Evolutionary conservation across 2,329 filamentous ascomycete genomes (phyloP).

Genomic region (Aspergillus flavus): DNA sequence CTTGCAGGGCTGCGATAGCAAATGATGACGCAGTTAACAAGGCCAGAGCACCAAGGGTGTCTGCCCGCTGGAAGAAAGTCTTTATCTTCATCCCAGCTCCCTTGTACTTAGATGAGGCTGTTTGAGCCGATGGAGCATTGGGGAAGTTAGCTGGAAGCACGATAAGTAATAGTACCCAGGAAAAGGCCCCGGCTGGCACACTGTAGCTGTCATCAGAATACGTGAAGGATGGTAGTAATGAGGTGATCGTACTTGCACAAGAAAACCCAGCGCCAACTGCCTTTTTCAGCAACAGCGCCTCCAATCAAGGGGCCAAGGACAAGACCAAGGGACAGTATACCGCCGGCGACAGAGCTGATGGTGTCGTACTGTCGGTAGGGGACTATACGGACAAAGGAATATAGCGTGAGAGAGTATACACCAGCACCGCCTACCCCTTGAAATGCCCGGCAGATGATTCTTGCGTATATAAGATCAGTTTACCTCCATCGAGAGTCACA

Average conservation of each 20-base stretch:
- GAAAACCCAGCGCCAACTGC: conserved; percentile 63
- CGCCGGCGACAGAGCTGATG: conserved; percentile 58
- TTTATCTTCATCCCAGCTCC: neutral
- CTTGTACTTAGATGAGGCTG: neutral
- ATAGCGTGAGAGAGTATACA: conserved; percentile 62
- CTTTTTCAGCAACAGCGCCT: conserved; percentile 57
- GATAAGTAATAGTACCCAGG: conserved; percentile 12
- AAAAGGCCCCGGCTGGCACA: conserved; percentile 19
- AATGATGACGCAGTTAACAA: conserved; percentile 57
- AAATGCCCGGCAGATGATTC: conserved; percentile 52
- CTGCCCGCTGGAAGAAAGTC: conserved; percentile 34
- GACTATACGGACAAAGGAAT: conserved; percentile 58
- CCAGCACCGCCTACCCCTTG: conserved; percentile 59
- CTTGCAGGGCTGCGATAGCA: conserved; percentile 57
- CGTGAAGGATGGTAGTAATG: neutral
- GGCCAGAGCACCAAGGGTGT: conserved; percentile 56
- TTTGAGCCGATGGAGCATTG: neutral
- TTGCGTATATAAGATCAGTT: conserved; percentile 26
- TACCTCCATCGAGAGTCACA: neutral
- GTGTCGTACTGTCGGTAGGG: conserved; percentile 56
- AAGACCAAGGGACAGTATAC: conserved; percentile 51
- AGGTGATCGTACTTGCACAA: conserved; percentile 58
- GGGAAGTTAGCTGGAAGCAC: conserved; percentile 16
- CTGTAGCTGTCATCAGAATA: conserved; percentile 1
- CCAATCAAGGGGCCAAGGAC: conserved; percentile 62